phyloP scores from a whole-genome alignment of 441 rosid species.

The Corymbia citriodora region DNA sequence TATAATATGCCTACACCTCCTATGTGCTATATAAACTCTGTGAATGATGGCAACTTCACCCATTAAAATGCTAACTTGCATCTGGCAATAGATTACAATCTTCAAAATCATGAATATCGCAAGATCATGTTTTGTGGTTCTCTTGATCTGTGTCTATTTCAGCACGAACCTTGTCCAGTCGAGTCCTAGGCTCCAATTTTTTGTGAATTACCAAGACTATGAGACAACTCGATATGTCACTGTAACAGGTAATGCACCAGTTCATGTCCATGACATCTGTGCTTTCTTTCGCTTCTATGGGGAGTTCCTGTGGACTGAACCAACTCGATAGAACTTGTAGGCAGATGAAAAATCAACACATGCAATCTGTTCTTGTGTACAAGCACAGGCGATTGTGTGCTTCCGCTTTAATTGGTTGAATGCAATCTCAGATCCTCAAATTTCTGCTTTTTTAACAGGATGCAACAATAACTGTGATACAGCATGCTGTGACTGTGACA shows the following conservation, averaged over 20 bases:
- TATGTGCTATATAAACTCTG: neutral
- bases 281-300: neutral
- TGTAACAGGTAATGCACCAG: slow-evolving; percentile 33
- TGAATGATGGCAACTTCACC: neutral
- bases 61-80: slow-evolving; percentile 4
- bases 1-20: neutral
- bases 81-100: neutral
- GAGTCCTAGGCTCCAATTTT: slow-evolving; percentile 16
- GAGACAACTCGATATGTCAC: slow-evolving; percentile 28
- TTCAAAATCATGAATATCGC: neutral
- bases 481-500: slow-evolving; percentile 69
- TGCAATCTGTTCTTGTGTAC: neutral
- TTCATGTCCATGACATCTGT: neutral
- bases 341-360: too few species aligned
- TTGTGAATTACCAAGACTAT: slow-evolving; percentile 5
- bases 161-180: slow-evolving; percentile 14
- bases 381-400: too few species aligned
- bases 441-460: slow-evolving; percentile 22
- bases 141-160: slow-evolving; percentile 6
- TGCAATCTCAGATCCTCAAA: neutral
- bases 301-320: neutral
- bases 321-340: neutral
- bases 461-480: slow-evolving; percentile 75
- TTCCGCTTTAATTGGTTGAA: neutral
- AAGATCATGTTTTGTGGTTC: slow-evolving; percentile 13